A percentile compares a stretch with the other conserved stretches of the same genome.
Evolutionary conservation across 2,329 filamentous ascomycete species (phyloP).

Genomic region (Fusarium kyushuense): DNA sequence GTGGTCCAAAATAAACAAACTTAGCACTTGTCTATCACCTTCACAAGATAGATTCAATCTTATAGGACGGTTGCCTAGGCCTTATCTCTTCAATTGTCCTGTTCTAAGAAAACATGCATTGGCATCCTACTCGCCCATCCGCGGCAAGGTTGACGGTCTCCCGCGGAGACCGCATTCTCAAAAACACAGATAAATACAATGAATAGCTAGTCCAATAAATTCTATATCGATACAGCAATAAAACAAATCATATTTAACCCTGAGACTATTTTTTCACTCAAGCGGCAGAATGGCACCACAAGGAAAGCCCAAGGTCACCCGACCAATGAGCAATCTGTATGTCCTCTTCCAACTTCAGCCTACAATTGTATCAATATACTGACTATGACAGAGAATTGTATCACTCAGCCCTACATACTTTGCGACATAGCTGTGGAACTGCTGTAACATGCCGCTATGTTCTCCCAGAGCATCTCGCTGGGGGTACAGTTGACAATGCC

Average conservation of each 20-base stretch:
- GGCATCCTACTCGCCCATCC: constrained; percentile 22
- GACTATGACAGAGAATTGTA: constrained; percentile 31
- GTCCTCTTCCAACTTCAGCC: constrained; percentile 1
- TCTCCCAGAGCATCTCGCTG: constrained; percentile 20
- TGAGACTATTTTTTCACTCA: neutral
- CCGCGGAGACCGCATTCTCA: constrained; percentile 31
- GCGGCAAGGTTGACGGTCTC: constrained; percentile 18
- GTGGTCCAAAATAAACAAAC: no score
- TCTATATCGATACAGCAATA: neutral
- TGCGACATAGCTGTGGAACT: constrained; percentile 39
- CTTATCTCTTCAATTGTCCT: neutral
- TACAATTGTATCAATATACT: constrained; percentile 1
- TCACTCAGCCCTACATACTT: constrained; percentile 33
- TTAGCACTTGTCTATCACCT: no score
- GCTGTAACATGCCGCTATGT: constrained; percentile 29
- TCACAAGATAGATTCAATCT: no score
- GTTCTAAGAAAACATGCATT: neutral
- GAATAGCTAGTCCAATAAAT: neutral
- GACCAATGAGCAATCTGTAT: constrained; percentile 41
- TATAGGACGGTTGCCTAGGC: no score
- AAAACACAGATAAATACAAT: constrained; percentile 17
- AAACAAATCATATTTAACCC: neutral
- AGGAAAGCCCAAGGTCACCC: constrained; percentile 22
- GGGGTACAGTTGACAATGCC: neutral
- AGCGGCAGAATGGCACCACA: constrained; percentile 15